A percentile compares a stretch with the other conserved stretches of the same genome.
phyloP scores from a whole-genome alignment of 2,329 filamentous ascomycete species.

The Fonsecaea multimorphosa region DNA sequence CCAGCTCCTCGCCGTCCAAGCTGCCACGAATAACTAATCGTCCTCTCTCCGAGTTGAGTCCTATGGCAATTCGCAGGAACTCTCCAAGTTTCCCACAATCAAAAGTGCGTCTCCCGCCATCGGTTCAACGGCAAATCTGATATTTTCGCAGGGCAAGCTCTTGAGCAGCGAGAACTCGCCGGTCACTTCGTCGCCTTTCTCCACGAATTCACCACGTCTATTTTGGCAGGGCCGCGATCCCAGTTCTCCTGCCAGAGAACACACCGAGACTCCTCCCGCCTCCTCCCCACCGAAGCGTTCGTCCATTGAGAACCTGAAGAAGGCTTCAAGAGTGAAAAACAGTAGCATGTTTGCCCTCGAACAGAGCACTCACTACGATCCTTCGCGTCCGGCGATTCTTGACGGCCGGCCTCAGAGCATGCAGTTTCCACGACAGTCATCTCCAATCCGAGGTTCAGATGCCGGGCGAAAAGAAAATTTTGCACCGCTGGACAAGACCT shows the following conservation, averaged over 20 bases:
- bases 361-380: conserved; percentile 91
- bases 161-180: conserved; percentile 77
- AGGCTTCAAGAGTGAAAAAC: conserved; percentile 94
- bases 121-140: conserved; percentile 17
- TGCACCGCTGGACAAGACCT: conserved; percentile 43
- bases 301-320: conserved; percentile 94
- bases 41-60: conserved; percentile 87
- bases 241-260: conserved; percentile 73
- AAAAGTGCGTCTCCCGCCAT: conserved; percentile 62
- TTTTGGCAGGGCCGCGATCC: conserved; percentile 85
- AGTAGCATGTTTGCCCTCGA: conserved; percentile 96
- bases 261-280: conserved; percentile 62
- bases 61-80: conserved; percentile 84
- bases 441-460: conserved; percentile 39
- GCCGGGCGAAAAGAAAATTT: conserved; percentile 61
- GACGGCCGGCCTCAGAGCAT: conserved; percentile 67
- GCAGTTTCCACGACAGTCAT: conserved; percentile 31
- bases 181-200: conserved; percentile 80
- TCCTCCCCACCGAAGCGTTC: conserved; percentile 79
- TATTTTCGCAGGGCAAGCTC: conserved; percentile 43
- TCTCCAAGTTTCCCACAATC: conserved; percentile 86
- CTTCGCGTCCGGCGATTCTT: conserved; percentile 74
- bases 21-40: conserved; percentile 66
- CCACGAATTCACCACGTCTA: conserved; percentile 71
- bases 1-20: conserved; percentile 64